Percentiles rank a stretch among this genome's conserved stretches.
Conservation (phyloP, 2,329 filamentous ascomycete genomes). For the Colletotrichum chrysophilum region DNA sequence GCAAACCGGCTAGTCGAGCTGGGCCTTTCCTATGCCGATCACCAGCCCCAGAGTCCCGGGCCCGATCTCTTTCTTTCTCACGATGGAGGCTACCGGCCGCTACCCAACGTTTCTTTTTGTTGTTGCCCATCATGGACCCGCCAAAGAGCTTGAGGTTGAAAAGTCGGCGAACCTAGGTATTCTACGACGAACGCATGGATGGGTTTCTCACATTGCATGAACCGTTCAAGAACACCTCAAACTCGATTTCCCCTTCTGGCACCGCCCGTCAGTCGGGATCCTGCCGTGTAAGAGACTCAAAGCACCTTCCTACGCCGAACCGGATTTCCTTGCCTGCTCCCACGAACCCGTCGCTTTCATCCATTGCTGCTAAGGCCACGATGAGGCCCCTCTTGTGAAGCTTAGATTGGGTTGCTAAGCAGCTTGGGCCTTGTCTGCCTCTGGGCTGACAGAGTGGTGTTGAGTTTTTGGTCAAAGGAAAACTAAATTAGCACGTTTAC, state of each 20-base stretch:
- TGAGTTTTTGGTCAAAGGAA: neutral
- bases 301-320: neutral
- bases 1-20: slow-evolving; percentile 5
- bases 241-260: neutral
- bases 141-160: neutral
- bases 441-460: neutral
- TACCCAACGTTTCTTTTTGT: neutral
- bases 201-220: neutral
- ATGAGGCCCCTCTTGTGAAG: neutral
- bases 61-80: neutral
- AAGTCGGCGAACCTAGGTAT: neutral
- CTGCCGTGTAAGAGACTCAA: neutral
- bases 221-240: neutral
- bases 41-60: neutral
- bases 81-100: neutral
- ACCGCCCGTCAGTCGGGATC: neutral
- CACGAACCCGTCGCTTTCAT: neutral
- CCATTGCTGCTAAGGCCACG: neutral
- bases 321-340: neutral
- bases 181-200: neutral
- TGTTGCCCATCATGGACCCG: neutral
- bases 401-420: neutral
- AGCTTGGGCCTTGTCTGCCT: neutral
- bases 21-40: slow-evolving; percentile 11
- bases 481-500: neutral